A percentile compares a stretch with the other conserved stretches of the same genome.
Conservation (phyloP, 140 eudicot species). For the Cichorium intybus region DNA sequence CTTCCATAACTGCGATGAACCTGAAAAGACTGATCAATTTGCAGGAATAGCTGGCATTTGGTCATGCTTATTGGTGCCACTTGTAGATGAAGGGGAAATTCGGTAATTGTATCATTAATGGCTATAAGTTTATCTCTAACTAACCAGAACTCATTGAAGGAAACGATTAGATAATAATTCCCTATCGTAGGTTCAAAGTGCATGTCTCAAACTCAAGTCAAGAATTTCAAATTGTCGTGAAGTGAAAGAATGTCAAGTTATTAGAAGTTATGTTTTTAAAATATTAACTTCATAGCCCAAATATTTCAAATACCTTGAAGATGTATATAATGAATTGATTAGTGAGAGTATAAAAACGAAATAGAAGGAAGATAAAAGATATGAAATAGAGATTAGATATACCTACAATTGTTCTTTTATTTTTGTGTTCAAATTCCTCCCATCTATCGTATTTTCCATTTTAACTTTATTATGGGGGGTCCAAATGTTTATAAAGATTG, state of each 20-base stretch:
- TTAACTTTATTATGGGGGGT: too few species aligned
- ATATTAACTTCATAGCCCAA: too few species aligned
- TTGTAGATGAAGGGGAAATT: slow-evolving; percentile 72
- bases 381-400: too few species aligned
- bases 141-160: slow-evolving; percentile 92
- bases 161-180: slow-evolving; percentile 77
- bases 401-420: too few species aligned
- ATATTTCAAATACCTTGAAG: too few species aligned
- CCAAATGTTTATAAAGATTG: too few species aligned
- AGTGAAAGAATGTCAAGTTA: not conserved
- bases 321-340: too few species aligned
- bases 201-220: slow-evolving; percentile 60
- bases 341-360: too few species aligned
- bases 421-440: too few species aligned
- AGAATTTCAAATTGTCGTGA: slow-evolving; percentile 33
- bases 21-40: slow-evolving; percentile 95
- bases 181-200: slow-evolving; percentile 74
- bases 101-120: slow-evolving; percentile 75
- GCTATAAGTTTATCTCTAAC: slow-evolving; percentile 78
- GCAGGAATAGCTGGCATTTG: slow-evolving; percentile 90
- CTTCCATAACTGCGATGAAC: slow-evolving; percentile 94
- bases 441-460: too few species aligned
- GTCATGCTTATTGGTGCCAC: slow-evolving; percentile 98
- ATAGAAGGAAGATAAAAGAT: too few species aligned
- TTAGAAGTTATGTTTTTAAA: too few species aligned